phyloP scores from a whole-genome alignment of 495 filamentous ascomycete species.

The Aspergillus mulundensis region DNA sequence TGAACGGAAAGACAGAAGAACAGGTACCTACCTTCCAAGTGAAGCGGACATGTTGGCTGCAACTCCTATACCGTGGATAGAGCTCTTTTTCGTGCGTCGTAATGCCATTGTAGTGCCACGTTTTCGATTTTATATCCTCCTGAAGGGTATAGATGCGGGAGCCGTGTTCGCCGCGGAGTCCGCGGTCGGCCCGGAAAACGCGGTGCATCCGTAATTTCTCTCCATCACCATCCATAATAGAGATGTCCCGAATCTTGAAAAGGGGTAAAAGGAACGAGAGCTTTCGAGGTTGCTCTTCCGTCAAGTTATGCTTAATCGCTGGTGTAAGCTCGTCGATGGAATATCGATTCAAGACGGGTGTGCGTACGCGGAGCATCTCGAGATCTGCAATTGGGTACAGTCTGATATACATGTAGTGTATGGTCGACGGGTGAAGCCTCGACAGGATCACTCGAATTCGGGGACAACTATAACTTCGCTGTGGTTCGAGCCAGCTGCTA shows the following conservation, averaged over 20 bases:
- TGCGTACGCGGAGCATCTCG: too few relatives aligned
- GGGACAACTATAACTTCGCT: too few relatives aligned
- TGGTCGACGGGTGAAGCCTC: too few relatives aligned
- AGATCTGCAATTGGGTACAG: too few relatives aligned
- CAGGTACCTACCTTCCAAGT: not conserved
- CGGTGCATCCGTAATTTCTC: not conserved
- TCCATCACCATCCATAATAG: not conserved
- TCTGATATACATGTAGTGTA: too few relatives aligned
- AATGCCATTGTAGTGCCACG: not conserved
- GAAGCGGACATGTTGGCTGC: not conserved
- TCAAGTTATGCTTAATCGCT: too few relatives aligned
- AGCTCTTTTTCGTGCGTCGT: not conserved
- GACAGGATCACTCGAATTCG: too few relatives aligned
- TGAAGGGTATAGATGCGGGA: not conserved
- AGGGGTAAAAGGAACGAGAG: not conserved
- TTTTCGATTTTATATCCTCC: not conserved
- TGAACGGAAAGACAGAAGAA: not conserved
- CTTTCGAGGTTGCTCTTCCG: not conserved
- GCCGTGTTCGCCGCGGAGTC: conserved; percentile 17
- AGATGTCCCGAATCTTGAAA: not conserved
- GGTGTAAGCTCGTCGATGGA: too few relatives aligned
- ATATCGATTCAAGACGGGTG: too few relatives aligned
- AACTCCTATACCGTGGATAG: not conserved
- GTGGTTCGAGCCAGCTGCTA: too few relatives aligned
- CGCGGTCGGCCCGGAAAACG: conserved; percentile 13